Base-by-base conservation (phyloP, 2,329 filamentous ascomycete genomes). In the Didymella lethalis region DNA sequence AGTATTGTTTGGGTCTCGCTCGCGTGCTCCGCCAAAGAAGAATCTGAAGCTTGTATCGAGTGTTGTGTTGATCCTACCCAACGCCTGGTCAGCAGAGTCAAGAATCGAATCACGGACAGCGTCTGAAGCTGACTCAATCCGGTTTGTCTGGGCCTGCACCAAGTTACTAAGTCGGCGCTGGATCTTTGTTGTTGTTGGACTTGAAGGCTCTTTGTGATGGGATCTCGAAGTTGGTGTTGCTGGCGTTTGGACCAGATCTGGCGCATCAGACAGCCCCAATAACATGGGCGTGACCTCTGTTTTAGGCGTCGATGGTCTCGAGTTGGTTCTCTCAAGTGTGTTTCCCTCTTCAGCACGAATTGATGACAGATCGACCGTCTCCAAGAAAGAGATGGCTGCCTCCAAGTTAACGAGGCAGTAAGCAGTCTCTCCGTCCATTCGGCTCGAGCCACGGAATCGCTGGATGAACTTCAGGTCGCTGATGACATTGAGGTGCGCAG, bases 371-470 rank as follows among this genome's bases (percentile, higher is more conserved):
- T 99, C 95, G 28, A 99, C 95, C 0, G 93, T 98, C 71, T 98
- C 91, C 14, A 99, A 81, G 71, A 99, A 99, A 51, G 90, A 93
- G 55, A 98, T 92, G 57, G 94, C 91, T 18, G 95, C 95, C 77
- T 99, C 95, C 1, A 99, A 84, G 67, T 97, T 99, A 40, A 96
- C 97, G 57, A 99, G 82, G 72, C 95, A 98, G 77, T 99, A 99
- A 0, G 95, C 93, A 12, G 93, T 90, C 78, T 99, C 95, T 16
- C 95, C 95, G 57, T 96, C 92, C 36, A 98, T 86, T 70, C 94
- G 97, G 64, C 83, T 88, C 51, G 91, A 87, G 75, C 92, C 91
- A 55, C 95, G 88, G 75, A 99, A 99, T 62, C 90, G 84, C 74
- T 98, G 93, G 65, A 98, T 93, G 75, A 98, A 99, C 67, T 90